Evolutionary conservation across 2,329 filamentous ascomycete genomes (phyloP).

Genomic region (Alternaria sp.): DNA sequence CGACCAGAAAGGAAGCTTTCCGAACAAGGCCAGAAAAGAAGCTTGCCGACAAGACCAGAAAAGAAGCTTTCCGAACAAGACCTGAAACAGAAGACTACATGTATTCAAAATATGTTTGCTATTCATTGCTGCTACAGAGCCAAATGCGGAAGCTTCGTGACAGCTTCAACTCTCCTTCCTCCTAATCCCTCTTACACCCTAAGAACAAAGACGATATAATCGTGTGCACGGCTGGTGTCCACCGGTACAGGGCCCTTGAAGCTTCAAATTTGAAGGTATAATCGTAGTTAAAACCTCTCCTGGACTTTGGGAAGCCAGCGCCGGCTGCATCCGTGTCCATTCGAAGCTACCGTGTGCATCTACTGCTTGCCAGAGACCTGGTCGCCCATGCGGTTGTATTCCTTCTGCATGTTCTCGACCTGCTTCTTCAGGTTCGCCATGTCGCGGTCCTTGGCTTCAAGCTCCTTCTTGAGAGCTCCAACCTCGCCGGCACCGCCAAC

Average conservation of each 20-base stretch:
- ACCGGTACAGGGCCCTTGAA: not conserved
- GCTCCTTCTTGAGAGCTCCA: constrained; percentile 69
- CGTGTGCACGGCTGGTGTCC: constrained; percentile 2
- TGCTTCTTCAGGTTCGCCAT: constrained; percentile 93
- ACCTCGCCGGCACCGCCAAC: constrained; percentile 81
- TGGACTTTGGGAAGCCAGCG: constrained; percentile 12
- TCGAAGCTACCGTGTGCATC: constrained; percentile 34
- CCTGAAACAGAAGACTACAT: not conserved
- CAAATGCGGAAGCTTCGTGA: constrained; percentile 4
- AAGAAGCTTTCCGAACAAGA: not conserved
- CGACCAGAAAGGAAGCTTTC: not conserved
- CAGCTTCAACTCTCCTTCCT: constrained; percentile 2
- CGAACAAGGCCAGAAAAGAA: not conserved
- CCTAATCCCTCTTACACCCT: constrained; percentile 13
- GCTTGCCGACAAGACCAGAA: not conserved
- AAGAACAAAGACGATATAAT: constrained; percentile 8
- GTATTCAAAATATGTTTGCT: not conserved
- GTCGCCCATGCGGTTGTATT: constrained; percentile 87
- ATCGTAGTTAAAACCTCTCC: constrained; percentile 9
- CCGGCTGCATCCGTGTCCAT: constrained; percentile 19
- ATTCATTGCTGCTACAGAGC: constrained; percentile 1
- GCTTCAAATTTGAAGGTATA: constrained; percentile 4
- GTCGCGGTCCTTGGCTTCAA: constrained; percentile 79
- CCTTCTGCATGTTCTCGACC: constrained; percentile 78
- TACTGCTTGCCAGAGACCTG: constrained; percentile 73